These are phyloP conservation scores for Prunus mira DNA, from an alignment of 306 rosid genomes.

Conservation along the genomic window DNA sequence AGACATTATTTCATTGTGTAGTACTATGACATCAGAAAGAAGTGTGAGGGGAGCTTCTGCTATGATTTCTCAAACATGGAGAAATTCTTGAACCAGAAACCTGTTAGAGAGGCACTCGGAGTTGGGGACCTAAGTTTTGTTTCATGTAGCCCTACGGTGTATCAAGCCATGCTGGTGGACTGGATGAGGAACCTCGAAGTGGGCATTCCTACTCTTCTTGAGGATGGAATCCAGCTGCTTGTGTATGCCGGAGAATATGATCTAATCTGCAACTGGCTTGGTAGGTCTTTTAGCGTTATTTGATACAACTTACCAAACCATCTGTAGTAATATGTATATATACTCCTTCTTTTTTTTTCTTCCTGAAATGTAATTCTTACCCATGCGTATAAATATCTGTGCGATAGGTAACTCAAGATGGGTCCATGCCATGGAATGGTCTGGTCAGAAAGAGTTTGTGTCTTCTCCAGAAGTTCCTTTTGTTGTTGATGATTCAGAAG, in stretches of 20 bases:
- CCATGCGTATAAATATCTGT: conserved; percentile 22
- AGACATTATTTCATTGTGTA: conserved; percentile 31
- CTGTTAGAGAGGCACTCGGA: conserved; percentile 77
- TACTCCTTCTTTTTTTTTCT: background rate
- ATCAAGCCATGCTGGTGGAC: conserved; percentile 90
- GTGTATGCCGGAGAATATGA: conserved; percentile 95
- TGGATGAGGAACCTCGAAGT: conserved; percentile 98
- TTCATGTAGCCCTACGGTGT: conserved; percentile 85
- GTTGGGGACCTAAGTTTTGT: conserved; percentile 83
- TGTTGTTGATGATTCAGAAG: conserved; percentile 66
- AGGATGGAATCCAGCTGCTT: conserved; percentile 84
- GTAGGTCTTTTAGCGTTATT: conserved; percentile 31
- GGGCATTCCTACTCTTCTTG: conserved; percentile 92
- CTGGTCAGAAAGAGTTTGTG: conserved; percentile 78
- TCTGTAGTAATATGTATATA: background rate
- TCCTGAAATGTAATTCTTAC: background rate
- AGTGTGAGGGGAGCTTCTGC: conserved; percentile 86
- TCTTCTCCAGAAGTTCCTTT: conserved; percentile 71
- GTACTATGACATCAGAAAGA: conserved; percentile 93
- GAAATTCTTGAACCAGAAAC: conserved; percentile 65
- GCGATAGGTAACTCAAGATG: conserved; percentile 89
- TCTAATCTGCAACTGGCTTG: conserved; percentile 99
- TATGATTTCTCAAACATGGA: conserved; percentile 95
- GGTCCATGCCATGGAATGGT: conserved; percentile 97
- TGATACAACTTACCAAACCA: background rate